Percentiles rank a stretch among this genome's conserved stretches.
These are phyloP conservation scores for Drechslerella dactyloides DNA, from an alignment of 2,329 filamentous ascomycete genomes.

Conservation along the genomic window DNA sequence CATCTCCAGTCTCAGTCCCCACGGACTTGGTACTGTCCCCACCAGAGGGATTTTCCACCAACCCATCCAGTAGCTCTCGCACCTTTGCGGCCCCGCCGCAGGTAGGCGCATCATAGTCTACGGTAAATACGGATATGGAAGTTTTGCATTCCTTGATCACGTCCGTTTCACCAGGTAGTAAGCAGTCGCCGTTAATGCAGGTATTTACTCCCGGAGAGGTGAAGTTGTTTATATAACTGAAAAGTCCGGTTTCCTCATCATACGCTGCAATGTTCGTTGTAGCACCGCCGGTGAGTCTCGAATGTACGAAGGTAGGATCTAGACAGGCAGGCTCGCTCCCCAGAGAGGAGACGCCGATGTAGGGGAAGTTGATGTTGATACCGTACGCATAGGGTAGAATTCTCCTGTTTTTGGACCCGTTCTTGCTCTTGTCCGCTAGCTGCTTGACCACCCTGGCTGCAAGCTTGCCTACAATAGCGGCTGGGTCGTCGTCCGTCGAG, in stretches of 20 bases:
- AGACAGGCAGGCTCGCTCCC: constrained; percentile 56
- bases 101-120: constrained; percentile 63
- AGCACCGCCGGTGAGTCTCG: constrained; percentile 62
- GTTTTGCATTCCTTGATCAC: constrained; percentile 60
- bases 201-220: constrained; percentile 60
- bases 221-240: constrained; percentile 59
- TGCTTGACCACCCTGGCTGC: constrained; percentile 60
- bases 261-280: constrained; percentile 61
- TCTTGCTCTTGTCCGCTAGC: constrained; percentile 58
- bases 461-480: constrained; percentile 60
- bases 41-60: constrained; percentile 22
- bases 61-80: constrained; percentile 23
- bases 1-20: neutral
- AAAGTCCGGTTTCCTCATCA: constrained; percentile 60
- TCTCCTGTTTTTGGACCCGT: constrained; percentile 53
- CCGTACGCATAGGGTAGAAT: constrained; percentile 63
- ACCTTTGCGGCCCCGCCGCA: constrained; percentile 45
- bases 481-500: constrained; percentile 58
- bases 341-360: constrained; percentile 57
- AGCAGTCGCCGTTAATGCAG: constrained; percentile 64
- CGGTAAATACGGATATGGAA: constrained; percentile 62
- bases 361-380: constrained; percentile 63
- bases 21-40: neutral
- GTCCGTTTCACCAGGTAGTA: constrained; percentile 63
- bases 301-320: constrained; percentile 61